Evolutionary conservation across 2,329 filamentous ascomycete genomes (phyloP), one percentile per base, ranked within the genome.

Genomic region (Elsinoe arachidis): DNA sequence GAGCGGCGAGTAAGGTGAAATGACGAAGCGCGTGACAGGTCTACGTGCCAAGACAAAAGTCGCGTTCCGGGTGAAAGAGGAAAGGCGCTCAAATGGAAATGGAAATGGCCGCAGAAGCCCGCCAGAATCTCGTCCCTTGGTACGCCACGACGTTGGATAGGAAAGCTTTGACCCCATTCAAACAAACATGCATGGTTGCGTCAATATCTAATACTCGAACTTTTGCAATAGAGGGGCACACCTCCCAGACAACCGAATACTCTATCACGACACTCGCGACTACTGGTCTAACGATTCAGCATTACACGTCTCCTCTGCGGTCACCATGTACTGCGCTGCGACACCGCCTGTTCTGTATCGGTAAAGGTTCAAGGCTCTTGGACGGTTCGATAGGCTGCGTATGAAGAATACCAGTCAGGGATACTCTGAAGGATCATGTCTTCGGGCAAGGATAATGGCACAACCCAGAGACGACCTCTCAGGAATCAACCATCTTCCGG

Each of bases 361-460:
- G 38, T 53, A n/a, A 53, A 15, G 49, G 34, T 17, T 10, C 6
- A n/a, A 21, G 34, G 21, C 33, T 21, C 49, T 26, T 19, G 34
- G 21, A 15, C 23, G 39, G 3, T 11, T 10, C 15, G 26, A 5
- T 11, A 46, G 12, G 4, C 12, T 12, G 26, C 2, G 4, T 14
- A 46, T 14, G 7, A 19, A n/a, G 5, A 14, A 14, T 9, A 19
- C 46, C 14, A 51, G 30, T 15, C 34, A 17, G 33, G 37, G 26
- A 21, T 21, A 5, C 35, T 14, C 39, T 9, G 15, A n/a, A 43
- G 43, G 39, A 21, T 21, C 54, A 56, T 56, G 54, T 56, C 54
- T 30, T 56, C 54, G 39, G 54, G 39, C 15, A 56, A 21, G 35
- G 47, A 21, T n/a, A 56, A 56, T 56, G 54, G 54, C 26, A 56